Evolutionary conservation across 2,329 filamentous ascomycete genomes (phyloP).

Genomic region (Exophiala calicioides): DNA sequence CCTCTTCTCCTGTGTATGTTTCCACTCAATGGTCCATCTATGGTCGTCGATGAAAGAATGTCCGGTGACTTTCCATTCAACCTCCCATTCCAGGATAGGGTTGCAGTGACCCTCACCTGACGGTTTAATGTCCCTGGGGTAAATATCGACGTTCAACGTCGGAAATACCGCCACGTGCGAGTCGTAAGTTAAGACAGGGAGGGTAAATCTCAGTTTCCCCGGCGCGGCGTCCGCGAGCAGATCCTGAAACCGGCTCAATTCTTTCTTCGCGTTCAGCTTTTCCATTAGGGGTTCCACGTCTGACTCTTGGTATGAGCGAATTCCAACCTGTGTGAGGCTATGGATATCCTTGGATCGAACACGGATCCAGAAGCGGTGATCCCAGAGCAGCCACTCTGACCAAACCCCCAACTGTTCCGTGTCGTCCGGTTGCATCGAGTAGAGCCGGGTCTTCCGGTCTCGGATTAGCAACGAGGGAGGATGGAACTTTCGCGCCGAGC

Average conservation of each 20-base stretch:
- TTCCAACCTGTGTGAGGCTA: conserved; percentile 8
- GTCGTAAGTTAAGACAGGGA: conserved; percentile 23
- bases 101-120: no score
- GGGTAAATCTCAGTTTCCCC: conserved; percentile 26
- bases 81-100: conserved; percentile 19
- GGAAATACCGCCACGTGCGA: conserved; percentile 24
- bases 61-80: conserved; percentile 21
- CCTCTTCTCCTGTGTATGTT: conserved; percentile 4
- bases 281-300: conserved; percentile 12
- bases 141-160: conserved; percentile 27
- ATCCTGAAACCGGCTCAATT: conserved; percentile 5
- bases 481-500: conserved; percentile 8
- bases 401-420: conserved; percentile 5
- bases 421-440: no score
- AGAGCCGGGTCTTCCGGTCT: no score
- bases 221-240: conserved; percentile 21
- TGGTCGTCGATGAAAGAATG: conserved; percentile 14
- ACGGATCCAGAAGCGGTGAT: conserved; percentile 28
- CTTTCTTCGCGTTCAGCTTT: conserved; percentile 2
- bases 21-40: conserved; percentile 14
- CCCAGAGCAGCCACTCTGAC: conserved; percentile 25
- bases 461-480: no score
- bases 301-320: conserved; percentile 20
- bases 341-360: conserved; percentile 10
- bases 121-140: no score